A percentile compares a stretch with the other conserved stretches of the same genome.
phyloP scores from a whole-genome alignment of 2,329 filamentous ascomycete genomes.

The Teratosphaeria zuluensis region DNA sequence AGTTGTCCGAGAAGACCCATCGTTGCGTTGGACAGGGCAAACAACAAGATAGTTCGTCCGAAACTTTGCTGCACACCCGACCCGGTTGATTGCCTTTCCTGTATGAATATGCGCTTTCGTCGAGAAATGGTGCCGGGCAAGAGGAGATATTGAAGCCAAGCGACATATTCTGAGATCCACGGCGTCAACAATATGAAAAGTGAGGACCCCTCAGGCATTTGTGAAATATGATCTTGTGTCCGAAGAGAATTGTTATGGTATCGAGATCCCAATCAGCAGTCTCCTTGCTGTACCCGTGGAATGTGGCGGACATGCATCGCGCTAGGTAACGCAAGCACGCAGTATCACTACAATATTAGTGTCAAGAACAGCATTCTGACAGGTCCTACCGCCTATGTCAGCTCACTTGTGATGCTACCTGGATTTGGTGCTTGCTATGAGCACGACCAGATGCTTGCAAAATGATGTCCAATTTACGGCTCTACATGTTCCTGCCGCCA shows the following conservation, averaged over 20 bases:
- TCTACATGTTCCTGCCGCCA: conserved; percentile 56
- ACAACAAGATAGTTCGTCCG: conserved; percentile 58
- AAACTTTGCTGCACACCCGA: conserved; percentile 42
- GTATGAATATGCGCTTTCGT: conserved; percentile 4
- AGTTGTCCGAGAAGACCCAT: conserved; percentile 55
- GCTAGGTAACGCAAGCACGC: not conserved
- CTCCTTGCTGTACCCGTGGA: not conserved
- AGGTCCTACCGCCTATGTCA: not conserved
- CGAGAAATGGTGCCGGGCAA: conserved; percentile 10
- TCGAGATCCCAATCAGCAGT: not conserved
- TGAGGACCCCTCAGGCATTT: not conserved
- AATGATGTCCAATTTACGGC: not conserved
- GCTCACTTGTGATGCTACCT: not conserved
- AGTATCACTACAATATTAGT: not conserved
- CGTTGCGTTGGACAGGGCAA: conserved; percentile 79
- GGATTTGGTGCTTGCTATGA: not conserved
- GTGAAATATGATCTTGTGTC: not conserved
- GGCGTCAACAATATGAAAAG: not conserved
- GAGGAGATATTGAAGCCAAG: not conserved
- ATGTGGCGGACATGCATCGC: not conserved
- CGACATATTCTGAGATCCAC: not conserved
- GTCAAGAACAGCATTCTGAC: too few species aligned
- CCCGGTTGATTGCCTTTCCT: conserved; percentile 19
- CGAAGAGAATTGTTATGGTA: not conserved
- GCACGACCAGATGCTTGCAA: too few species aligned